Conservation (phyloP, 352 stramenopile genomes). For the Pythium aquatile region DNA sequence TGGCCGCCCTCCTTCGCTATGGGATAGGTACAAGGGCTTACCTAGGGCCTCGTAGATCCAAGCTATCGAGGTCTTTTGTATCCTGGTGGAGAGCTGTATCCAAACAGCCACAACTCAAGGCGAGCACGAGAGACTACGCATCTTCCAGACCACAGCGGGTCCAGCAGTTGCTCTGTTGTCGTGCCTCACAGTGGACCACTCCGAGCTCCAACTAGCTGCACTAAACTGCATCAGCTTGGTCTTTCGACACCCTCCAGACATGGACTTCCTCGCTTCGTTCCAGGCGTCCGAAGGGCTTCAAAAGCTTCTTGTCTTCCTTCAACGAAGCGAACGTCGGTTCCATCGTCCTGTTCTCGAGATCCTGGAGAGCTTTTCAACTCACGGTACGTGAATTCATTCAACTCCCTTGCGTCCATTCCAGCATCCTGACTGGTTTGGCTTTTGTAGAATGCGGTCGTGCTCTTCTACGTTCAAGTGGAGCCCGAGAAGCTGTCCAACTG, state of each 20-base stretch:
- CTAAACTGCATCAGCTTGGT: conserved; percentile 41
- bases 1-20: background rate
- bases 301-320: conserved; percentile 29
- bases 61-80: conserved; percentile 27
- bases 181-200: conserved; percentile 33
- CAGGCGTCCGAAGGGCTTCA: conserved; percentile 29
- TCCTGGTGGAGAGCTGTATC: conserved; percentile 24
- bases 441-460: conserved; percentile 23
- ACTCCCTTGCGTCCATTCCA: too few species aligned
- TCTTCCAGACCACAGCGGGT: conserved; percentile 35
- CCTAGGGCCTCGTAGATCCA: conserved; percentile 10
- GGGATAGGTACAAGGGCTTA: background rate
- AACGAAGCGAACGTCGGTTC: conserved; percentile 38
- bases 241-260: conserved; percentile 28
- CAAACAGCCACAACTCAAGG: background rate
- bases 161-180: conserved; percentile 35
- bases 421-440: background rate
- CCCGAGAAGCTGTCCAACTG: background rate
- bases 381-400: conserved; percentile 27
- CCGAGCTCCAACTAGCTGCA: conserved; percentile 33
- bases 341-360: conserved; percentile 44
- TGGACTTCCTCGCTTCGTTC: conserved; percentile 34
- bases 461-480: conserved; percentile 10
- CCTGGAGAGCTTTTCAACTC: conserved; percentile 46
- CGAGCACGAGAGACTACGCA: background rate